Base-by-base conservation (phyloP, 306 rosid species). In the Lathyrus oleraceus region DNA sequence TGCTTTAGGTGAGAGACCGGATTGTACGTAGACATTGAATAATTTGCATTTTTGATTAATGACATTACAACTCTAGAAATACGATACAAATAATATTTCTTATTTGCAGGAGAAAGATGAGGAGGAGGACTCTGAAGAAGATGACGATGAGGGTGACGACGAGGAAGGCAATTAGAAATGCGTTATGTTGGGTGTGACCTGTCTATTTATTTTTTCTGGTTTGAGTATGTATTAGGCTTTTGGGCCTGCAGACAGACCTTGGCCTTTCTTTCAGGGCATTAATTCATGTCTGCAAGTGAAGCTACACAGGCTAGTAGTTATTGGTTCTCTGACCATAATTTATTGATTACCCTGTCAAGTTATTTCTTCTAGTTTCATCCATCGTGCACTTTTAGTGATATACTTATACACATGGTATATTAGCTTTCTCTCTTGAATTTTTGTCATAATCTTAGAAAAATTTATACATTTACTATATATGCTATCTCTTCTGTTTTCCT, bases 51-150 rank as follows among this genome's bases (percentile, higher is more conserved):
- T 61, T 17, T 10, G 38, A 61, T 61, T 39, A 39, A 61, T 36
- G 48, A 20, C 49, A 17, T 6, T 11, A 62, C 51, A 20, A 6
- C 19, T 62, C 39, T 20, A 19, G 35, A 39, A 62, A 39, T 62
- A 19, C 3, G 19, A 38, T 20, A 20, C 65, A 19, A 62, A 62
- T 0, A 19, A 39, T 62, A 14, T 62, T 62, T 61, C 6, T 19
- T 36, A 17, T 49, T 71, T 3, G 67, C 86, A 91, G 96, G 91
- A 78, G 65, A 85, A 87, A 76, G 87, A 84, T 21, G 91, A 80
- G 16, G 87, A 81, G 16, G 87, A 81, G 0, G 92, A 83, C 57
- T 81, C 90, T 5, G 96, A 88, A 20, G 95, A 89, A 4, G 35
- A 62, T 5, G 83, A 85, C 0, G 93, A 87, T 0, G 93, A 73